Evolutionary conservation across 768 basidiomycete genomes (phyloP), one percentile per base, ranked within the genome.

Genomic region (Lentinula lateritia): DNA sequence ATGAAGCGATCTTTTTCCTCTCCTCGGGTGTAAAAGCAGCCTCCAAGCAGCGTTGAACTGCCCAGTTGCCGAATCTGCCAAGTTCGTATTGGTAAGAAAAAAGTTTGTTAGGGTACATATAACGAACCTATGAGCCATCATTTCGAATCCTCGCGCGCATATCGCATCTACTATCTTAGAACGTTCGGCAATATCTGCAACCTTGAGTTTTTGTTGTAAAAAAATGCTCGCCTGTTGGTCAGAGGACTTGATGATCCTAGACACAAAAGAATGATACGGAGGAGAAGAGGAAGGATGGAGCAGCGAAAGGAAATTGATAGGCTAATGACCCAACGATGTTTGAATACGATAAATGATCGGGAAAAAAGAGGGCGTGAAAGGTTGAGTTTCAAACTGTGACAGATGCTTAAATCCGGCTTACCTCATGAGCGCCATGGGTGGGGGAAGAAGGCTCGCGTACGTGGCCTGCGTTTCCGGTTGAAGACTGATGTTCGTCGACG

Each of bases 151-250:
- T 12, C 87, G 83, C 43, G 85, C 80, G 63, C 90, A 92, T 61
- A 93, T 93, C 52, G 92, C 92, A 67, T 93, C 90, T 15, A 94
- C 87, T 50, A 94, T 93, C 72, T 91, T 92, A 5, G 81, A 82
- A 2, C 92, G 80, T 69, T 93, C 92, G 55, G 86, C 83, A 18
- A 79, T 65, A 65, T 92, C 89, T 3, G 92, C 92, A 16, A 92
- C 90, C 71, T 94, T 94, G 67, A 94, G 81, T 69, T 94, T 94
- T 69, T 94, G 92, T 69, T 93, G 92, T 43, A 94, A 78, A 68
- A 94, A 94, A 58, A 93, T 93, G 13, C 90, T 92, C 12, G 92
- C 92, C 68, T 94, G 92, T 69, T 94, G 92, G 68, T 94, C 92
- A 5, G 92, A 92, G 1, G 87, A 89, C 74, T 90, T 93, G 79